These are phyloP conservation scores for Logfia minima DNA, from an alignment of 129 eudicot genomes.

Conservation along the genomic window DNA sequence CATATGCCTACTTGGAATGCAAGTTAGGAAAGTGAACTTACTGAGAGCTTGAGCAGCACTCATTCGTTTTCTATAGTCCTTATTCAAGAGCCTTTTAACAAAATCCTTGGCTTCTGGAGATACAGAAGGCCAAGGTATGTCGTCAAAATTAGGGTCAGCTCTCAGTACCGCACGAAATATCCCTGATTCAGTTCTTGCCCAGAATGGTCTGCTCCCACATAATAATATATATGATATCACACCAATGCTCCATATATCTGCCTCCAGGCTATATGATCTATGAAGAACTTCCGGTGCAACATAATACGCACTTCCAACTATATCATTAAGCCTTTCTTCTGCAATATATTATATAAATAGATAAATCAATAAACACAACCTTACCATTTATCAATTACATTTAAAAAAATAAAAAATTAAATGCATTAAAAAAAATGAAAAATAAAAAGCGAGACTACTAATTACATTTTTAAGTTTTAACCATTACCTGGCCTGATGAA, in stretches of 20 bases:
- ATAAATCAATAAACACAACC: neutral
- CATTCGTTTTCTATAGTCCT: slow-evolving; percentile 87
- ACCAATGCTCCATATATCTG: slow-evolving; percentile 94
- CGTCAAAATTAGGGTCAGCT: slow-evolving; percentile 85
- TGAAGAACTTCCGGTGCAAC: slow-evolving; percentile 95
- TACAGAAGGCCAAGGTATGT: slow-evolving; percentile 81
- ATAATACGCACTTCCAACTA: slow-evolving; percentile 85
- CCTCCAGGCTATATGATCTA: slow-evolving; percentile 82
- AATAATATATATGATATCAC: slow-evolving; percentile 75
- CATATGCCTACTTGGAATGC: neutral
- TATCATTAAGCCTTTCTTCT: slow-evolving; percentile 90
- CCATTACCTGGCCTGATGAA: slow-evolving; percentile 82
- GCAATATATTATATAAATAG: slow-evolving; percentile 14
- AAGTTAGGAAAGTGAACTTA: slow-evolving; percentile 38
- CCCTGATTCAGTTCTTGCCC: slow-evolving; percentile 94
- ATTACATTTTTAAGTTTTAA: neutral
- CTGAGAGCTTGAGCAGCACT: slow-evolving; percentile 94
- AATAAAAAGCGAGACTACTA: neutral
- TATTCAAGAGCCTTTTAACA: slow-evolving; percentile 77
- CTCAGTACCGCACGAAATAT: slow-evolving; percentile 81
- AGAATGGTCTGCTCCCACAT: slow-evolving; percentile 88
- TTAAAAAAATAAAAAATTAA: too few species aligned
- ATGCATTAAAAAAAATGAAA: neutral
- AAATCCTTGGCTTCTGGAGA: slow-evolving; percentile 82
- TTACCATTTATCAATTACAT: neutral